Evolutionary conservation across 768 basidiomycete genomes (phyloP).

Genomic region (Leucocoprinus leucothites): DNA sequence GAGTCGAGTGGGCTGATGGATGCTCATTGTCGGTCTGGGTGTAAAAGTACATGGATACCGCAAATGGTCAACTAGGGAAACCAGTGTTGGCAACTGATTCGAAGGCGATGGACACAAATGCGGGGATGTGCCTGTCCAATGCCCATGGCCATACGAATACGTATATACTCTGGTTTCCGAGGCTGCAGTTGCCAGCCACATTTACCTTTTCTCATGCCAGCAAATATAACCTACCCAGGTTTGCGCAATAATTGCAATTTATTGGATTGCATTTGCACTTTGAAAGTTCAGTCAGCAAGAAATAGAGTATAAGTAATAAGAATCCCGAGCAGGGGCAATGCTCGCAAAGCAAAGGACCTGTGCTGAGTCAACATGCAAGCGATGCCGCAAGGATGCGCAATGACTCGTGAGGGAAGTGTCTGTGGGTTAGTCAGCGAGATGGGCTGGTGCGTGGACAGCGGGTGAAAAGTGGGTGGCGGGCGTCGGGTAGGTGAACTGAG

Average conservation of each 20-base stretch:
- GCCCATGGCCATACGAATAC: not conserved
- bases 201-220: not conserved
- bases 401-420: slow-evolving; percentile 1
- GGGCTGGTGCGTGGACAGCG: slow-evolving; percentile 13
- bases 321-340: too few relatives aligned
- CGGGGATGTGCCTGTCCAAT: slow-evolving; percentile 1
- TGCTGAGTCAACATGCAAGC: not conserved
- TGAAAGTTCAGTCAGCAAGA: not conserved
- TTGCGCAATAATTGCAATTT: not conserved
- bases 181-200: not conserved
- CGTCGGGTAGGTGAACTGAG: slow-evolving; percentile 12
- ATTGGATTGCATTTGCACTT: too few relatives aligned
- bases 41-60: not conserved
- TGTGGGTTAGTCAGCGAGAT: not conserved
- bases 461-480: slow-evolving; percentile 11
- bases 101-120: not conserved
- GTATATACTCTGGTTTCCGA: slow-evolving; percentile 8
- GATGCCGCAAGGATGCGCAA: slow-evolving; percentile 2
- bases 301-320: too few relatives aligned
- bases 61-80: not conserved
- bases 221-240: slow-evolving; percentile 9
- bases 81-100: not conserved
- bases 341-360: not conserved
- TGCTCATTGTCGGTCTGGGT: not conserved
- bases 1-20: slow-evolving; percentile 4